A percentile compares a stretch with the other conserved stretches of the same genome.
Conservation (phyloP, 306 rosid genomes). For the Rosa persica region DNA sequence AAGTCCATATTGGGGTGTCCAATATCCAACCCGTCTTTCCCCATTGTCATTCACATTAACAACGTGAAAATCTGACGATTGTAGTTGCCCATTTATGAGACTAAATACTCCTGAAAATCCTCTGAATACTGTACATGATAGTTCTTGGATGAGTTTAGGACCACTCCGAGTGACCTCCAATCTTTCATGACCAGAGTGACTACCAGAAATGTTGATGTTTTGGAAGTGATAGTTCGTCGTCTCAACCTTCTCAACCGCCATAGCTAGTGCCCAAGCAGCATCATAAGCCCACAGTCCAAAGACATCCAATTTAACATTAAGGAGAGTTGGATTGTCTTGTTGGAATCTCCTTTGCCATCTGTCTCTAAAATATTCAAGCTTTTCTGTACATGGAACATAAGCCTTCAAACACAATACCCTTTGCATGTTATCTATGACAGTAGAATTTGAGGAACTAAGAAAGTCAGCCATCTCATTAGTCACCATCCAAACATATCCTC, state of each 20-base stretch:
- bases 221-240: neutral
- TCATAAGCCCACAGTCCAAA: slow-evolving; percentile 68
- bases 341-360: slow-evolving; percentile 48
- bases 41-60: slow-evolving; percentile 44
- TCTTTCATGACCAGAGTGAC: slow-evolving; percentile 22
- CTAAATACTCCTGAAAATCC: slow-evolving; percentile 30
- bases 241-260: slow-evolving; percentile 47
- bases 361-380: slow-evolving; percentile 29
- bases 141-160: slow-evolving; percentile 23
- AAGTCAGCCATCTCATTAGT: slow-evolving; percentile 31
- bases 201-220: slow-evolving; percentile 17
- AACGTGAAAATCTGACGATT: slow-evolving; percentile 18
- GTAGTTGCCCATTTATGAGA: slow-evolving; percentile 19
- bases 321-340: slow-evolving; percentile 28
- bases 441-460: slow-evolving; percentile 11
- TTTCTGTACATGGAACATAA: slow-evolving; percentile 29
- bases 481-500: slow-evolving; percentile 55
- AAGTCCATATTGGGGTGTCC: slow-evolving; percentile 43
- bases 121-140: slow-evolving; percentile 13
- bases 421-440: slow-evolving; percentile 39
- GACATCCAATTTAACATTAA: slow-evolving; percentile 23
- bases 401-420: slow-evolving; percentile 58
- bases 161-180: slow-evolving; percentile 40
- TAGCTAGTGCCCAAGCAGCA: slow-evolving; percentile 52
- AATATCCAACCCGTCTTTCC: slow-evolving; percentile 43